A percentile compares a stretch with the other conserved stretches of the same genome.
Conservation (phyloP, 1,139 yeast genomes). For the Geotrichum europaeum region DNA sequence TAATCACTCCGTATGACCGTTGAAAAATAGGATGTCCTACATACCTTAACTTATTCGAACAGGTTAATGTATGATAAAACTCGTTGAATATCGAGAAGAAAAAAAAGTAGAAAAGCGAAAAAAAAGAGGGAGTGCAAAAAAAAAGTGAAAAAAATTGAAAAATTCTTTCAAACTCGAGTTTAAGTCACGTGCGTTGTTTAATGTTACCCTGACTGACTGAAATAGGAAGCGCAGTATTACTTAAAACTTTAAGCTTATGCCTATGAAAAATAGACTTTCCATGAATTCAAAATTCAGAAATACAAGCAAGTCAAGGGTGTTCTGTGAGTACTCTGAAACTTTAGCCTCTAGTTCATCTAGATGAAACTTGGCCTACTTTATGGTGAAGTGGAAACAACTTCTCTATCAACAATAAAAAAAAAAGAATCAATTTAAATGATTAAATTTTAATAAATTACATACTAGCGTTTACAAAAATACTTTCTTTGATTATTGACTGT, state of each 20-base stretch:
- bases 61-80: slow-evolving; percentile 1
- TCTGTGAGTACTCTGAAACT: background rate
- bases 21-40: background rate
- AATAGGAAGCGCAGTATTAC: background rate
- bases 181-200: background rate
- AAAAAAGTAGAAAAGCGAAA: background rate
- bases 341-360: background rate
- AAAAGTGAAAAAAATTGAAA: background rate
- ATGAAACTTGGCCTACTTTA: background rate
- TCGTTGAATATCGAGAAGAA: slow-evolving; percentile 2
- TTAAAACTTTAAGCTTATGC: background rate
- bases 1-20: background rate
- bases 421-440: background rate
- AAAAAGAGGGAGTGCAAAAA: background rate
- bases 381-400: background rate
- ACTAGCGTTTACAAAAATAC: background rate
- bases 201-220: background rate
- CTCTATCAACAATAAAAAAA: background rate
- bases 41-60: slow-evolving; percentile 10
- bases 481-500: background rate
- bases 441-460: background rate
- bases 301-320: background rate
- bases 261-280: no score
- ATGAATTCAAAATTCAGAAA: background rate
- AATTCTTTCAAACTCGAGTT: no score